Evolutionary conservation across 2,329 filamentous ascomycete species (phyloP).

Genomic region (Diatrype stigma): DNA sequence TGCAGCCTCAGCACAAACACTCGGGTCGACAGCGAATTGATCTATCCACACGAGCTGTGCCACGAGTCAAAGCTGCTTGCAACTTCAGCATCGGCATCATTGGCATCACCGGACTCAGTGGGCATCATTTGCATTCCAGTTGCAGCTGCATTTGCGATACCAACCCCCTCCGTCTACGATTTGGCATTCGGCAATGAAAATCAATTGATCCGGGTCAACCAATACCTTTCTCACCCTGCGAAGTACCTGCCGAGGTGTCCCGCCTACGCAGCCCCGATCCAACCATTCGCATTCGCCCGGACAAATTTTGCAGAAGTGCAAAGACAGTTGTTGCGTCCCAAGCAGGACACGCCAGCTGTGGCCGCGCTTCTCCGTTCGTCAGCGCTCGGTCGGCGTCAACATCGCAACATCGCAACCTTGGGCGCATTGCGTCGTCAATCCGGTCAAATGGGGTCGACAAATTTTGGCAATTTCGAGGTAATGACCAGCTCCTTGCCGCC

Average conservation of each 20-base stretch:
- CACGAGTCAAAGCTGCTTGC: not conserved
- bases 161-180: too few relatives aligned
- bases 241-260: not conserved
- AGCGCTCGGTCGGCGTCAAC: slow-evolving; percentile 5
- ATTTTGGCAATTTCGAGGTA: slow-evolving; percentile 60
- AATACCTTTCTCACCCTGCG: not conserved
- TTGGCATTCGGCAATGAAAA: not conserved
- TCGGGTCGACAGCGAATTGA: not conserved
- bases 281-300: too few relatives aligned
- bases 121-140: not conserved
- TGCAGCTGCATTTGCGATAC: not conserved
- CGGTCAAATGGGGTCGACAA: slow-evolving; percentile 52
- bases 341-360: not conserved
- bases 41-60: not conserved
- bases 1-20: not conserved
- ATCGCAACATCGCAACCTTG: slow-evolving; percentile 5
- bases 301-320: too few relatives aligned
- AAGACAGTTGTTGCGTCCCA: too few relatives aligned
- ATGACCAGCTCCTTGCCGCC: slow-evolving; percentile 15
- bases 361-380: slow-evolving; percentile 2
- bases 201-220: not conserved
- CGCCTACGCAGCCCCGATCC: too few relatives aligned
- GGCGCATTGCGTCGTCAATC: slow-evolving; percentile 18
- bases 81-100: too few relatives aligned
- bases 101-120: too few relatives aligned